These are phyloP conservation scores for Nepenthes mirabilis DNA, from an alignment of 148 eudicot species.

Conservation along the genomic window DNA sequence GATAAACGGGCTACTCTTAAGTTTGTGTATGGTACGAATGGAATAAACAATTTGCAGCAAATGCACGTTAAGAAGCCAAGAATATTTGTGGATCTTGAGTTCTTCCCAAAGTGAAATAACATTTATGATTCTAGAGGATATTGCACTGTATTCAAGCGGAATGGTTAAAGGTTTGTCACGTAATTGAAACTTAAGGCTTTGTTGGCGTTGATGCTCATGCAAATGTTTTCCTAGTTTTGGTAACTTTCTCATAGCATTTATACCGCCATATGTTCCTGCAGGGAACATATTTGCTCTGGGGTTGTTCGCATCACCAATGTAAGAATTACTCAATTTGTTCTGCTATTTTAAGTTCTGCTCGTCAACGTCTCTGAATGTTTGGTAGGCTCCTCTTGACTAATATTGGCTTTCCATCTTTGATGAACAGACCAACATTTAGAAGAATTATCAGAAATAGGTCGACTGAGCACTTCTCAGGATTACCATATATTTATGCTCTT, in stretches of 20 bases:
- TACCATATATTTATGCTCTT: conserved; percentile 65
- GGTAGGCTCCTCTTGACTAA: neutral
- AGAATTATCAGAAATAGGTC: conserved; percentile 52
- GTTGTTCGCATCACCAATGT: conserved; percentile 73
- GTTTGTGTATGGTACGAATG: no score
- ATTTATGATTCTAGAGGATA: no score
- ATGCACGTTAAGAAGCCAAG: no score
- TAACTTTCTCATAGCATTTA: neutral
- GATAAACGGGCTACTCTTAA: no score
- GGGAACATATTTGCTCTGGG: conserved; percentile 80
- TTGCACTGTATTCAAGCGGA: no score
- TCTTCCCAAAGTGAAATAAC: no score
- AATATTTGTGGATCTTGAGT: no score
- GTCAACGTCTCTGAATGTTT: neutral
- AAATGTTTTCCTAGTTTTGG: neutral
- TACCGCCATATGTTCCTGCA: conserved; percentile 16
- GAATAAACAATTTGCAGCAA: no score
- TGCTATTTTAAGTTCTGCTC: neutral
- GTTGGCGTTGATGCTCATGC: neutral
- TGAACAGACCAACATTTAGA: conserved; percentile 41
- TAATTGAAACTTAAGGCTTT: no score
- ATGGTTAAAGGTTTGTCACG: no score
- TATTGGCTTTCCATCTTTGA: conserved; percentile 1
- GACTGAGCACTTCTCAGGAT: conserved; percentile 67
- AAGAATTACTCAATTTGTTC: conserved; percentile 15